These are phyloP conservation scores for Schizochytrium sp. DNA, from an alignment of 108 stramenopile species.

Conservation along the genomic window DNA sequence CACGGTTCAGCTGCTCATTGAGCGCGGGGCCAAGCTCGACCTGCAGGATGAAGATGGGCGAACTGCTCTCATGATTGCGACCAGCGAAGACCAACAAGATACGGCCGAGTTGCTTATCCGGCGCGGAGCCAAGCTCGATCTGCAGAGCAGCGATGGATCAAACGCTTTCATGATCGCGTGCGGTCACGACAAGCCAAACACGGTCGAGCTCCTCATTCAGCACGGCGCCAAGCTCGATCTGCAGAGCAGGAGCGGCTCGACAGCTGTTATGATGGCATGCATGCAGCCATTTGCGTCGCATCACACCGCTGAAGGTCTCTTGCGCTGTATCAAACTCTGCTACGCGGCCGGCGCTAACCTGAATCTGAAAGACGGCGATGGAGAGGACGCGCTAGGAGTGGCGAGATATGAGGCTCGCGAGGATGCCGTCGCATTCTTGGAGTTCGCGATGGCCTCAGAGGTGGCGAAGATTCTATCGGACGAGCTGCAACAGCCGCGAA, in stretches of 20 bases:
- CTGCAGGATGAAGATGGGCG: too few relatives aligned
- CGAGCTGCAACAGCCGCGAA: not conserved
- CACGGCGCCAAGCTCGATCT: not conserved
- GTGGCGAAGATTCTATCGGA: not conserved
- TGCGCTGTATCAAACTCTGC: not conserved
- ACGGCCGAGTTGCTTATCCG: too few relatives aligned
- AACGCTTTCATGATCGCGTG: not conserved
- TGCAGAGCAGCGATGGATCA: not conserved
- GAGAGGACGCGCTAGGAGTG: not conserved
- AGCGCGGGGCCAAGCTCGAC: too few relatives aligned
- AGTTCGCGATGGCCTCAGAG: not conserved
- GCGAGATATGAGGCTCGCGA: not conserved
- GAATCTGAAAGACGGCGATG: not conserved
- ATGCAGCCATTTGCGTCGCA: too few relatives aligned
- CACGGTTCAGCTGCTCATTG: too few relatives aligned
- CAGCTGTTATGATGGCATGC: not conserved
- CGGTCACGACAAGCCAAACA: not conserved
- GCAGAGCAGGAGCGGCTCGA: not conserved
- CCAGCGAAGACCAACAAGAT: too few relatives aligned
- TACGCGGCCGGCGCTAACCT: not conserved
- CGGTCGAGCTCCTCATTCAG: not conserved
- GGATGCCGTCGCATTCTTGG: not conserved
- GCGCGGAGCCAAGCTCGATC: not conserved
- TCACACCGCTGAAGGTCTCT: too few relatives aligned
- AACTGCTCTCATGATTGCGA: too few relatives aligned